Conservation (phyloP, 2,329 filamentous ascomycete species). For the Cladosporium sphaerospermum region DNA sequence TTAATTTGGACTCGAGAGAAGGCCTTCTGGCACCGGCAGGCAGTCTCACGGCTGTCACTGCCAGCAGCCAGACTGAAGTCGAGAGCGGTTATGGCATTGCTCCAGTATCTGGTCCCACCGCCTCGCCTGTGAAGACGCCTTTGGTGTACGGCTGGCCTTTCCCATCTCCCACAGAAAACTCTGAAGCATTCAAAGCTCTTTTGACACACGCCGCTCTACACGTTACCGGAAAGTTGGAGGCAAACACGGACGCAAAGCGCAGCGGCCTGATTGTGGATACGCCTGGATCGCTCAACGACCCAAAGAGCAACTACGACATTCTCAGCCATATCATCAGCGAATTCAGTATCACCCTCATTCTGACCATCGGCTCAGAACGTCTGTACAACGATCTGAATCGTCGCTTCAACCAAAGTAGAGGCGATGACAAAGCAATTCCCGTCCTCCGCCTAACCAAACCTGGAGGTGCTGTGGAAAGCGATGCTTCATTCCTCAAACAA, state of each 20-base stretch:
- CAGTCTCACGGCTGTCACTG: constrained; percentile 77
- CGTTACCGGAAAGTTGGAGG: constrained; percentile 68
- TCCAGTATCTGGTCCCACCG: constrained; percentile 82
- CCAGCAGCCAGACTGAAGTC: constrained; percentile 80
- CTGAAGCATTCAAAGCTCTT: constrained; percentile 63
- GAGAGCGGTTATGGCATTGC: constrained; percentile 79
- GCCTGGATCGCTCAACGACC: constrained; percentile 61
- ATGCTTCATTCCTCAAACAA: constrained; percentile 66
- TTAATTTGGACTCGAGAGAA: constrained; percentile 80
- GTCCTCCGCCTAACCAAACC: constrained; percentile 78
- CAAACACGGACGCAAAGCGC: constrained; percentile 64
- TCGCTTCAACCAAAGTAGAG: constrained; percentile 51
- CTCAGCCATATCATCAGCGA: constrained; percentile 73
- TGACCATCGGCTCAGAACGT: constrained; percentile 73
- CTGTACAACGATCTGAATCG: constrained; percentile 68
- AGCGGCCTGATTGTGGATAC: constrained; percentile 84
- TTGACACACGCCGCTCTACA: constrained; percentile 71
- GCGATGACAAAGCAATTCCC: constrained; percentile 58
- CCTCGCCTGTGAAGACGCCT: constrained; percentile 84
- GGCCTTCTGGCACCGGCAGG: constrained; percentile 54
- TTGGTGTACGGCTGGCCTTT: constrained; percentile 85
- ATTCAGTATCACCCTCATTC: constrained; percentile 64
- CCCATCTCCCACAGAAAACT: constrained; percentile 64
- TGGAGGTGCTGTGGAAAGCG: constrained; percentile 73
- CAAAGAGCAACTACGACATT: constrained; percentile 63